phyloP scores from a whole-genome alignment of 805 yeast genomes.

The Zygoascus tannicola region DNA sequence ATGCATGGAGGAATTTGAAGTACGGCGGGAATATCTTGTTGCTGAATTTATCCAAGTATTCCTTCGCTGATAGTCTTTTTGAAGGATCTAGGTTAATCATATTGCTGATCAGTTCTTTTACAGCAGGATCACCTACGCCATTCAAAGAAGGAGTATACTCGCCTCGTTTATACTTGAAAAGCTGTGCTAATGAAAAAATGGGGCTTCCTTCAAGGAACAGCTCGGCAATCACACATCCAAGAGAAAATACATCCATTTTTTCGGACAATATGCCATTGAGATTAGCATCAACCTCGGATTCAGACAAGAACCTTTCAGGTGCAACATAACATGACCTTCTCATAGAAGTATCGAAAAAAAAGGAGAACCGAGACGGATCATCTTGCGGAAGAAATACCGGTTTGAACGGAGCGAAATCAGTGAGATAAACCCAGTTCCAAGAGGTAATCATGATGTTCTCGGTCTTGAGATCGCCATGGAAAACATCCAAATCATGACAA shows the following conservation, averaged over 20 bases:
- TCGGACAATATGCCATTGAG: slow-evolving; percentile 35
- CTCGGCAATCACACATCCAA: slow-evolving; percentile 79
- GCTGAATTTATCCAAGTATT: slow-evolving; percentile 42
- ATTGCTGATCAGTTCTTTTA: slow-evolving; percentile 46
- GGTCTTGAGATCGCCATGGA: slow-evolving; percentile 86
- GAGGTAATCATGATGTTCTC: slow-evolving; percentile 82
- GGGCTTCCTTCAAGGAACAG: slow-evolving; percentile 80
- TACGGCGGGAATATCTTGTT: slow-evolving; percentile 52
- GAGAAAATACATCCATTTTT: slow-evolving; percentile 60
- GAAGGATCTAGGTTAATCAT: slow-evolving; percentile 60
- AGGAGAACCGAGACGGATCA: slow-evolving; percentile 85
- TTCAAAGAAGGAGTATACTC: slow-evolving; percentile 58
- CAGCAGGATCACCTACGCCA: slow-evolving; percentile 40
- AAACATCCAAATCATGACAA: slow-evolving; percentile 53
- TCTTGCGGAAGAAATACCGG: slow-evolving; percentile 84
- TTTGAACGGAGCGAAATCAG: slow-evolving; percentile 79
- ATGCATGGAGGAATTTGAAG: slow-evolving; percentile 60
- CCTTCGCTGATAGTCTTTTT: slow-evolving; percentile 46
- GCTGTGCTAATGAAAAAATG: slow-evolving; percentile 74
- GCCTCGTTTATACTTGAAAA: slow-evolving; percentile 68
- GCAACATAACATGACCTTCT: slow-evolving; percentile 86
- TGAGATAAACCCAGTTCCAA: slow-evolving; percentile 76
- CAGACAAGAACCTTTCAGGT: slow-evolving; percentile 68
- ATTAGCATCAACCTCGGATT: slow-evolving; percentile 21
- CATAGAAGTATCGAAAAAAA: slow-evolving; percentile 84